These are phyloP conservation scores for Phytophthora sansomeana DNA, from an alignment of 352 stramenopile genomes.

Conservation along the genomic window DNA sequence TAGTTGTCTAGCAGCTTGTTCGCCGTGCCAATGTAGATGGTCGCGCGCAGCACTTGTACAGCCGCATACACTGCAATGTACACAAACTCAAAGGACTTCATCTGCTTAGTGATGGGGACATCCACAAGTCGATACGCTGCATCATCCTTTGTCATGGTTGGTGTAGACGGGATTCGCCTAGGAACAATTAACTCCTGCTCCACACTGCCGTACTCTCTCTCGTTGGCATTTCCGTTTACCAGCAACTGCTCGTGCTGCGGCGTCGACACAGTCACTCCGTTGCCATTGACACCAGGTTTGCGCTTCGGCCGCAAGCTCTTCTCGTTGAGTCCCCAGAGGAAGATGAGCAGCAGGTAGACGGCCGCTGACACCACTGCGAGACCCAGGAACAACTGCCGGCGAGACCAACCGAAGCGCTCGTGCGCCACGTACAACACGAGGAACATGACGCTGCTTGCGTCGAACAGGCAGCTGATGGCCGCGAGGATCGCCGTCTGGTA, in stretches of 20 bases:
- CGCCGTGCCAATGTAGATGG: conserved; percentile 86
- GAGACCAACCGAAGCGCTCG: conserved; percentile 51
- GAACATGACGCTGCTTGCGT: conserved; percentile 80
- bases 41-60: conserved; percentile 81
- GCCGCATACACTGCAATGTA: conserved; percentile 79
- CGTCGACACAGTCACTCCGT: conserved; percentile 15
- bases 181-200: conserved; percentile 25
- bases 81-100: conserved; percentile 82
- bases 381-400: conserved; percentile 58
- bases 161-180: conserved; percentile 11
- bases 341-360: conserved; percentile 72
- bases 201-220: conserved; percentile 36
- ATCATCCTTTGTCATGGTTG: conserved; percentile 15
- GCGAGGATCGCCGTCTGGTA: conserved; percentile 83
- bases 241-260: conserved; percentile 44
- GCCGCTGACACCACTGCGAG: conserved; percentile 49
- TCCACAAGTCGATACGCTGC: conserved; percentile 58
- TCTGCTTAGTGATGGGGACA: conserved; percentile 63
- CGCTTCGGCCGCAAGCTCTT: conserved; percentile 43
- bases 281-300: conserved; percentile 22
- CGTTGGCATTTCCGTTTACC: conserved; percentile 25
- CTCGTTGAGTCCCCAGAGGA: conserved; percentile 84
- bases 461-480: conserved; percentile 81
- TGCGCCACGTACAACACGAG: conserved; percentile 70
- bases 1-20: conserved; percentile 90